Base-by-base conservation (phyloP, 495 filamentous ascomycete species). In the Aspergillus olivimuriae region DNA sequence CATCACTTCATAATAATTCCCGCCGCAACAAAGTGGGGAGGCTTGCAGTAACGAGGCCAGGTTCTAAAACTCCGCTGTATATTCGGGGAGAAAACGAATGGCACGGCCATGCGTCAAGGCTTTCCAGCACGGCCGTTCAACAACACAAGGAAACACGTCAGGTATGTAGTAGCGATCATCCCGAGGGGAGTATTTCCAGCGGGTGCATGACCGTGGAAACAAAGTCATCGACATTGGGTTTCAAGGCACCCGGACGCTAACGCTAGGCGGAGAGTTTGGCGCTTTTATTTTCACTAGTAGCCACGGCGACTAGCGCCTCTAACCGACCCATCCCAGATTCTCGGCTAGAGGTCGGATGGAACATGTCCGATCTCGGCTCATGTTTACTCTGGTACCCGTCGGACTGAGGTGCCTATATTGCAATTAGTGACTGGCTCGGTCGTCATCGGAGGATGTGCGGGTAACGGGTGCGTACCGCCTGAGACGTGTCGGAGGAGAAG, bases 281-380 rank as follows among this genome's bases (percentile, higher is more conserved):
- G 15, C 72, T 74, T 34, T 83, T 78, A 33, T 86, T 81, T 56
- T 94, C 86, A 46, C 84, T 86, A 2, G 89, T 92, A 7, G 89
- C 89, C 42, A 92, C 88, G 2, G 89, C 89, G 19, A 95, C 89
- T 22, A 95, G 76, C 12, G 87, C 86, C 45, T 95, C 85, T 17
- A 95, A 66, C 11, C 86, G 72, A 40, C 77, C 74, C 80, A 90
- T 84, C 36, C 76, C 76, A 35, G 61, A 68, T 48, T 60, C 55
- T 20, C 56, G 51, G 16, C 52, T 52, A 24, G 61, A 47, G 1
- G 59, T 46, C 41, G 61, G 55, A 15, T 58, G 38, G 33, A 62
- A 65, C 12, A 63, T 42, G 14, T 57, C 58, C 35, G 62, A 39
- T 28, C 67, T 52, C 23, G 58, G 56, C 32, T 68, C 57, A 39